phyloP scores from a whole-genome alignment of 1,284 basidiomycete species.

The Rhodofomes roseus region DNA sequence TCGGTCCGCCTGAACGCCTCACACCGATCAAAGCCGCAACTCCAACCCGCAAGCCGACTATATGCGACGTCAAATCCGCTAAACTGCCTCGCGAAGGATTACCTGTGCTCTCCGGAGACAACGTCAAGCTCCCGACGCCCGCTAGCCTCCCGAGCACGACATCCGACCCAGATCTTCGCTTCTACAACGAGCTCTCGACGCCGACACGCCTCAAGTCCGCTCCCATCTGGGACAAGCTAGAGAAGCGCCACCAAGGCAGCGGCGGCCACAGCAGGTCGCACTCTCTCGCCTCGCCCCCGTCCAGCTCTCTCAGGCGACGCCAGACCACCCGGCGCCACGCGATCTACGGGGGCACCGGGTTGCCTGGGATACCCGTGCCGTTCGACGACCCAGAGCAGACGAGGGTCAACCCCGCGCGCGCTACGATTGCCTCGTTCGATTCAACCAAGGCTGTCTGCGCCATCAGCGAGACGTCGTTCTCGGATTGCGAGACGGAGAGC shows the following conservation, averaged over 20 bases:
- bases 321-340: constrained; percentile 4
- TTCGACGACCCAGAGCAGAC: constrained; percentile 1
- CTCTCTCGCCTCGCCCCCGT: neutral
- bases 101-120: neutral
- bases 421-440: neutral
- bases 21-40: neutral
- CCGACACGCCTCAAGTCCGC: neutral
- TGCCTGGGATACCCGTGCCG: neutral
- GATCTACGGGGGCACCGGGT: constrained; percentile 1
- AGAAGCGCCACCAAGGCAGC: neutral
- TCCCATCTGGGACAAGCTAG: neutral
- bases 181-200: neutral
- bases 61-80: neutral
- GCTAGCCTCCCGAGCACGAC: neutral
- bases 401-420: neutral
- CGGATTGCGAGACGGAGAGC: neutral
- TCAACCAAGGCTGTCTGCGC: neutral
- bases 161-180: neutral
- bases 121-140: neutral
- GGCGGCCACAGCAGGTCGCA: neutral
- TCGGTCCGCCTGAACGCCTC: neutral
- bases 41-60: neutral
- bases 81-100: neutral
- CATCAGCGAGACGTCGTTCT: neutral
- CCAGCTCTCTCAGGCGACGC: neutral